A percentile compares a stretch with the other conserved stretches of the same genome.
Evolutionary conservation across 345 rosid genomes (phyloP).

Genomic region (Aurinia saxatilis): DNA sequence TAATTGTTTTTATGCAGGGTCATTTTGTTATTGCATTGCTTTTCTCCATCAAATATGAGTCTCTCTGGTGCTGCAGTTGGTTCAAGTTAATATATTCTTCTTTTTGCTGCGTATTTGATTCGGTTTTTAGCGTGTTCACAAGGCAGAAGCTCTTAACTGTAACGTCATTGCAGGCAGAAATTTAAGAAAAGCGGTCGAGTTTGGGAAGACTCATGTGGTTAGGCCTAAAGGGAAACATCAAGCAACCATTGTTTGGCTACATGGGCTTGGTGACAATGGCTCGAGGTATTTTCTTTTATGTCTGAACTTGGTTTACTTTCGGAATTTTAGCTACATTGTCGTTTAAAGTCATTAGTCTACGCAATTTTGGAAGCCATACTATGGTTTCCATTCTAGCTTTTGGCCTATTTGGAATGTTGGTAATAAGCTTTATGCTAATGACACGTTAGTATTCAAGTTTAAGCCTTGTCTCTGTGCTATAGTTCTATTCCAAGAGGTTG

Average conservation of each 20-base stretch:
- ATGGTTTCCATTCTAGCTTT: background rate
- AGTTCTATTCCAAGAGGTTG: background rate
- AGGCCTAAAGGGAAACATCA: constrained; percentile 95
- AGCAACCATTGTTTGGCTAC: constrained; percentile 95
- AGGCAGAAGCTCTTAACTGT: background rate
- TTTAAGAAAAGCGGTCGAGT: constrained; percentile 52
- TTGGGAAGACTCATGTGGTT: constrained; percentile 92
- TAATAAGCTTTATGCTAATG: background rate
- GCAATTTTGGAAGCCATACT: no score
- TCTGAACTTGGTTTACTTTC: background rate
- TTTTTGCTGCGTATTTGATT: background rate
- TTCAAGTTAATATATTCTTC: constrained; percentile 44
- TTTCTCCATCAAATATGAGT: constrained; percentile 54
- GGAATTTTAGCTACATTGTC: background rate
- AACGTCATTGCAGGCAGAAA: constrained; percentile 41
- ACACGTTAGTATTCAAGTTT: constrained; percentile 20
- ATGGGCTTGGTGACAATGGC: constrained; percentile 96
- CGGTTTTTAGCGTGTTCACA: background rate
- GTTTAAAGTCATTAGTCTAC: no score
- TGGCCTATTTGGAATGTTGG: background rate
- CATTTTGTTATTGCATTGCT: background rate
- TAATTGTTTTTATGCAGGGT: constrained; percentile 3
- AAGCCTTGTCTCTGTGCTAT: constrained; percentile 13
- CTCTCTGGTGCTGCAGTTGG: constrained; percentile 58
- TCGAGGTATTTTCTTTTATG: constrained; percentile 47